Base-by-base conservation (phyloP, 116 monocot genomes). In the Dioscorea cayenensis region DNA sequence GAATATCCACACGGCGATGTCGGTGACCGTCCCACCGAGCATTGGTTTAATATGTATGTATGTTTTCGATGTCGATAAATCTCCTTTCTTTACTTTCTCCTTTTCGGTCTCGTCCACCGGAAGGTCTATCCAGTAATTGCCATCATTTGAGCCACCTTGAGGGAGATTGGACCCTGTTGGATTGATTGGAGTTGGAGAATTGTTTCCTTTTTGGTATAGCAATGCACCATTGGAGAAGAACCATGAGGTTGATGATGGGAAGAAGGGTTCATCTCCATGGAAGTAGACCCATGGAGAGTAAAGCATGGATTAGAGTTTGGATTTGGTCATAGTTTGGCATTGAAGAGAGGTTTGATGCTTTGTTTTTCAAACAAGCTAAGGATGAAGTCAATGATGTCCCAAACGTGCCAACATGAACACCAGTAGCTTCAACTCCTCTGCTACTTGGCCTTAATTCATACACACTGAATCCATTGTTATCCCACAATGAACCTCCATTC, bases 11-110 rank as follows among this genome's bases (percentile, higher is more conserved):
- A 84, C 38, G 3, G 74, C 92, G 1, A 95, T 32, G 36, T 95
- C 95, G 1, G 95, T 95, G 83, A 76, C 78, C 12, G 85, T 87
- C 11, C 63, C 92, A 0, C 92, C 92, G 6, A 85, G 74, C 83
- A 82, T 82, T 20, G 92, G 92, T 59, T 89, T 95, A 27, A 81
- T 74, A 18, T 95, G 95, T 16, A 92, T 28, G 72, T 95, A 92
- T 12, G 77, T 65, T 29, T 80, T 63, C 3, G 85, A 62, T 73
- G 67, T 80, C 19, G 59, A 9, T 13, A 95, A 20, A 21, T 95
- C 83, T 7, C 95, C 95, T 23, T 60, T 84, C 63, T 77, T 84
- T 60, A 85, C 69, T 37, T 14, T 72, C 0, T 83, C 78, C 38
- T 60, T 81, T 9, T 66, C 65, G 11, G 20, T 23, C 38, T 20